These are phyloP conservation scores for Saccharomycopsis javanensis DNA, from an alignment of 805 yeast genomes.

Conservation along the genomic window DNA sequence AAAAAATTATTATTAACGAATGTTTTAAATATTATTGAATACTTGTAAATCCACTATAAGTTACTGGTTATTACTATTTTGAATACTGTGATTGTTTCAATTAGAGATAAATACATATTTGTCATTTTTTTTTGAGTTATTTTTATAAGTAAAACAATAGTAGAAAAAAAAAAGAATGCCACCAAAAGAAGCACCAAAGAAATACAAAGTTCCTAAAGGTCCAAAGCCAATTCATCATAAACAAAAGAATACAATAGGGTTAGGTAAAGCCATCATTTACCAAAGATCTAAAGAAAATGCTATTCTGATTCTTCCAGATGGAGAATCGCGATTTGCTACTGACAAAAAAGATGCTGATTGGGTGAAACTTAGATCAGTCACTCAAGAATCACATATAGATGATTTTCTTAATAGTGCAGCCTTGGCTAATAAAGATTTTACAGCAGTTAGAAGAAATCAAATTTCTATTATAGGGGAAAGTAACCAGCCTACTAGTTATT, in stretches of 20 bases:
- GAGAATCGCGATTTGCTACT: conserved; percentile 83
- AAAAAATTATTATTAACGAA: too few species aligned
- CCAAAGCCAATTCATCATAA: conserved; percentile 83
- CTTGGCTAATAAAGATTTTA: conserved; percentile 90
- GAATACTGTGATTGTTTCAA: background rate
- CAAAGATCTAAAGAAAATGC: conserved; percentile 61
- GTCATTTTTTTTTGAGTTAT: background rate
- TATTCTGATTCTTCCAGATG: conserved; percentile 68
- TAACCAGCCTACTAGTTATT: conserved; percentile 39
- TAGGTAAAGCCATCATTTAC: conserved; percentile 76
- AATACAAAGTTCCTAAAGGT: conserved; percentile 85
- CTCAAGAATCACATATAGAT: conserved; percentile 88
- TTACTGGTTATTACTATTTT: background rate
- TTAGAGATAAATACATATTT: too few species aligned
- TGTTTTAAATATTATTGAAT: too few species aligned
- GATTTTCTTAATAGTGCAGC: conserved; percentile 94
- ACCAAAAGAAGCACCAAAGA: conserved; percentile 47
- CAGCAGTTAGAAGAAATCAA: conserved; percentile 78
- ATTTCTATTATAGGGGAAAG: conserved; percentile 79
- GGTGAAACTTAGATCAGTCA: conserved; percentile 87
- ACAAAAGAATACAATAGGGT: conserved; percentile 73
- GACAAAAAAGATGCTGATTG: conserved; percentile 70
- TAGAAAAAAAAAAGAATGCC: conserved; percentile 19
- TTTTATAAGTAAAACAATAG: too few species aligned
- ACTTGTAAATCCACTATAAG: background rate